Conservation (phyloP, 2,329 filamentous ascomycete species). For the Dactylonectria macrodidyma region DNA sequence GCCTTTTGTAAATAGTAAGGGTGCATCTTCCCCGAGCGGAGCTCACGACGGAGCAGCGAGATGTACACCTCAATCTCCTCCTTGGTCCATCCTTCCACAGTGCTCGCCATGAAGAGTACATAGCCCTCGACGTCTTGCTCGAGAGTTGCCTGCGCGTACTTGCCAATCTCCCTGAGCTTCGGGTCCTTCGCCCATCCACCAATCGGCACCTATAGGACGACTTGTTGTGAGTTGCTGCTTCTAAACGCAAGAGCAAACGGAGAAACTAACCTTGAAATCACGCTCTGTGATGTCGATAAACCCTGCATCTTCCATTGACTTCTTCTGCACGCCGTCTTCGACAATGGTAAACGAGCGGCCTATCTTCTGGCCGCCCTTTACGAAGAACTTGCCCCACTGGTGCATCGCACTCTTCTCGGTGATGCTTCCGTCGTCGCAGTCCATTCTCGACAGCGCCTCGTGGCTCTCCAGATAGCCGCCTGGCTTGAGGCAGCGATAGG, state of each 20-base stretch:
- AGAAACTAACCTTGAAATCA: slow-evolving; percentile 28
- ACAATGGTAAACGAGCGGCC: slow-evolving; percentile 34
- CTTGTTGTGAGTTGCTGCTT: neutral
- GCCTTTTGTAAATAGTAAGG: slow-evolving; percentile 36
- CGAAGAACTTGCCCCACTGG: slow-evolving; percentile 41
- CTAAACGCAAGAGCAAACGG: accelerated
- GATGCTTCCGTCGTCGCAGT: slow-evolving; percentile 32
- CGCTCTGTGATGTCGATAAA: slow-evolving; percentile 31
- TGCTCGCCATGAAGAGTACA: slow-evolving; percentile 38
- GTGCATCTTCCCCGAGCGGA: slow-evolving; percentile 36
- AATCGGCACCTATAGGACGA: slow-evolving; percentile 29
- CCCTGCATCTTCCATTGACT: slow-evolving; percentile 29
- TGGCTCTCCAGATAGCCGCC: slow-evolving; percentile 36
- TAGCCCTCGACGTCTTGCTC: slow-evolving; percentile 42
- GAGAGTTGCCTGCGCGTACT: slow-evolving; percentile 32
- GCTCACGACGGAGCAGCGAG: slow-evolving; percentile 37
- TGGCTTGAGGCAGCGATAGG: slow-evolving; percentile 28
- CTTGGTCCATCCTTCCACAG: slow-evolving; percentile 37
- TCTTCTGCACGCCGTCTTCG: slow-evolving; percentile 30
- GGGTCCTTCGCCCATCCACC: slow-evolving; percentile 33
- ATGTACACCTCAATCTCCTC: slow-evolving; percentile 40
- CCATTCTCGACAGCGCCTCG: slow-evolving; percentile 33
- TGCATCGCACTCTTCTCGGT: slow-evolving; percentile 33
- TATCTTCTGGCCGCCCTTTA: slow-evolving; percentile 33
- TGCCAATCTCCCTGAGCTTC: slow-evolving; percentile 31